A percentile compares a stretch with the other conserved stretches of the same genome.
These are phyloP conservation scores for Candida corydali DNA, from an alignment of 805 yeast genomes.

Conservation along the genomic window DNA sequence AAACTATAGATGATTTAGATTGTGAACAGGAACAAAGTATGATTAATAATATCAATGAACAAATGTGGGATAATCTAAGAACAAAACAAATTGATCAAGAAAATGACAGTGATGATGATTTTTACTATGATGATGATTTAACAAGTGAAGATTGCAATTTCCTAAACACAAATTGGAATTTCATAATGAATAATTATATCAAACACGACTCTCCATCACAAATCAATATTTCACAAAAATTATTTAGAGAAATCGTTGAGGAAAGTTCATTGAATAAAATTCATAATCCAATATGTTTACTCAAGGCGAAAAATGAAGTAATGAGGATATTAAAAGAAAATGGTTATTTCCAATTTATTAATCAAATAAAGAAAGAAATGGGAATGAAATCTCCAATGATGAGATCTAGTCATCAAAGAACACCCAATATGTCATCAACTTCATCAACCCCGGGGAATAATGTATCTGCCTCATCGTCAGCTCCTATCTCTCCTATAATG, in stretches of 20 bases:
- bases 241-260: slow-evolving; percentile 24
- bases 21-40: slow-evolving; percentile 1
- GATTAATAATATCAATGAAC: background rate
- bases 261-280: slow-evolving; percentile 15
- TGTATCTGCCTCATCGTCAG: too few relatives aligned
- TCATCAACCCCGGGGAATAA: too few relatives aligned
- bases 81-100: slow-evolving; percentile 10
- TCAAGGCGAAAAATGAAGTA: slow-evolving; percentile 27
- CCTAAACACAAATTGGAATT: slow-evolving; percentile 28
- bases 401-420: too few relatives aligned
- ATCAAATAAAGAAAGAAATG: slow-evolving; percentile 2
- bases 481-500: slow-evolving; percentile 3
- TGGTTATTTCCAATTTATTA: slow-evolving; percentile 19
- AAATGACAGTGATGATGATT: slow-evolving; percentile 10
- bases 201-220: slow-evolving; percentile 41
- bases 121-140: slow-evolving; percentile 1
- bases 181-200: slow-evolving; percentile 39
- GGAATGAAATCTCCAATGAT: background rate
- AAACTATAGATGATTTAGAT: slow-evolving; percentile 23
- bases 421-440: too few relatives aligned
- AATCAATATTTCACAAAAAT: slow-evolving; percentile 44
- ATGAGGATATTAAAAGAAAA: slow-evolving; percentile 32
- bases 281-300: slow-evolving; percentile 23
- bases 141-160: slow-evolving; percentile 2
- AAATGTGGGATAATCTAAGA: slow-evolving; percentile 17